Base-by-base conservation (phyloP, 345 rosid genomes). In the Trapa incisa region DNA sequence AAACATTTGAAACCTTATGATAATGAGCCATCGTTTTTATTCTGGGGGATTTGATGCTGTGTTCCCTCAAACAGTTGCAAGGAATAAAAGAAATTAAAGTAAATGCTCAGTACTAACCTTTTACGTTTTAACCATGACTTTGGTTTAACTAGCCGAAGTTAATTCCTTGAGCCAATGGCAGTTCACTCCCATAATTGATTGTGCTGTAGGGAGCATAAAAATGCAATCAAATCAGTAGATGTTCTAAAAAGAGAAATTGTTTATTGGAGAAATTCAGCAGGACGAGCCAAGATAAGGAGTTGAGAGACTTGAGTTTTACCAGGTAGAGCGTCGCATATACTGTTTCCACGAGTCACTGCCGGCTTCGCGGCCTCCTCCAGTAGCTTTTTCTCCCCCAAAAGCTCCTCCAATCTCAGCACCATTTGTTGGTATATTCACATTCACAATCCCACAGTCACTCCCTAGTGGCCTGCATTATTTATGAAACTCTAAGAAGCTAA, bases 261-360 rank as follows among this genome's bases (percentile, higher is more conserved):
- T 54, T 47, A 61, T 58, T 38, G 38, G 14, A 61, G 33, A 52
- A 67, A 16, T 63, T 9, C 1, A 48, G 38, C 15, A 3, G 61
- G 32, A 14, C 35, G 37, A 4, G 29, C 2, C 9, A 53, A 42
- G 42, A 52, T 17, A 22, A 12, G 2, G 9, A 6, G 37, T 45
- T 15, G 22, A n/a, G 35, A 13, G 33, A 3, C 8, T 1, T 35
- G 11, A n/a, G 15, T 3, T 61, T 75, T 87, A 94, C 99, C 99
- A 91, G 52, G 97, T 94, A 13, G 97, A 86, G 45, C 97, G 96
- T 42, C 96, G 86, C 99, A 94, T 91, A 73, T 94, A 94, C 72
- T 94, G 99, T 79, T 94, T 94, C 99, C 99, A 94, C 36, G 97
- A 89, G 76, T 94, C 95, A 37, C 97, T 94, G 73, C 99, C 99